Conservation (phyloP, 1,139 yeast genomes). For the Lodderomyces margitis region DNA sequence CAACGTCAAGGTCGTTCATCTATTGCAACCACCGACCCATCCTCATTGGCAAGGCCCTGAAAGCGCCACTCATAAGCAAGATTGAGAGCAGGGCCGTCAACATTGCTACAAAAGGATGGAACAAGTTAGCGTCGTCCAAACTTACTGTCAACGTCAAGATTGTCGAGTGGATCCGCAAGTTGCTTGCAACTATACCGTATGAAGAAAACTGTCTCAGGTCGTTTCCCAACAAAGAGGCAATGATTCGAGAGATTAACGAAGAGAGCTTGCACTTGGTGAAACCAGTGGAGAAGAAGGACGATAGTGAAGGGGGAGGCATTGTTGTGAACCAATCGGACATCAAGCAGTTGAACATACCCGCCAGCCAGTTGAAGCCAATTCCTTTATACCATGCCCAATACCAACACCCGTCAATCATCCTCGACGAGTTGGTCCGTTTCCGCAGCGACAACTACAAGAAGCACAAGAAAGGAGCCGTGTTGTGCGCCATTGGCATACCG, state of each 20-base stretch:
- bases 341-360: constrained; percentile 26
- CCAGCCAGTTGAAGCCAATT: constrained; percentile 38
- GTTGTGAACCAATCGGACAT: constrained; percentile 27
- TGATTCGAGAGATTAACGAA: constrained; percentile 46
- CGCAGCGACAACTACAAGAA: constrained; percentile 25
- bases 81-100: constrained; percentile 38
- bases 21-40: constrained; percentile 56
- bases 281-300: constrained; percentile 1
- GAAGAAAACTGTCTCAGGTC: constrained; percentile 51
- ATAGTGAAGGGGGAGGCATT: neutral
- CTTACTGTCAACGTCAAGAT: constrained; percentile 37
- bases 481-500: constrained; percentile 67
- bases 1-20: constrained; percentile 52
- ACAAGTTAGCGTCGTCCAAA: constrained; percentile 40
- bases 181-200: constrained; percentile 49
- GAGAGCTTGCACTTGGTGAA: constrained; percentile 16
- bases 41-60: constrained; percentile 22
- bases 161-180: constrained; percentile 31
- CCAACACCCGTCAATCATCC: constrained; percentile 32
- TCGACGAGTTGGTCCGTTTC: constrained; percentile 31
- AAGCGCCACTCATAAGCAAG: constrained; percentile 34
- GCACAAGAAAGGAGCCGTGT: constrained; percentile 34
- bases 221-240: constrained; percentile 48
- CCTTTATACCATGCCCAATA: constrained; percentile 44
- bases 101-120: constrained; percentile 47